These are phyloP conservation scores for Setomelanomma holmii DNA, from an alignment of 2,329 filamentous ascomycete species.

Conservation along the genomic window DNA sequence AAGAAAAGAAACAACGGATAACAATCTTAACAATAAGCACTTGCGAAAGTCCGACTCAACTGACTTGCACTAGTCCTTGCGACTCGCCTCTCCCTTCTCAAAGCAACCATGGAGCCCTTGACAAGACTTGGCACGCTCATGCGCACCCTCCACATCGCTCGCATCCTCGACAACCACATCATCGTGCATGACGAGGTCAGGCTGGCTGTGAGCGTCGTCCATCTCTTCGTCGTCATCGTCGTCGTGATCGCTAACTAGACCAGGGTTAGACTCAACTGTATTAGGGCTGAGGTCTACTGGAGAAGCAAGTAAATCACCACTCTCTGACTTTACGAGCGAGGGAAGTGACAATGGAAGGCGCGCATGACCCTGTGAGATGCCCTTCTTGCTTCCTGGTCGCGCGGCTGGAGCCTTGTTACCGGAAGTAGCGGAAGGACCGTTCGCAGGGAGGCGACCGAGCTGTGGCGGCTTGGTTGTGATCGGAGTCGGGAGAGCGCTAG, in stretches of 20 bases:
- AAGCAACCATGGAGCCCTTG: conserved; percentile 43
- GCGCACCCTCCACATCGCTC: conserved; percentile 48
- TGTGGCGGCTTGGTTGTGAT: conserved; percentile 35
- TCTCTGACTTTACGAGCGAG: conserved; percentile 33
- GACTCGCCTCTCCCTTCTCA: conserved; percentile 45
- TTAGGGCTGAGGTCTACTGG: conserved; percentile 55
- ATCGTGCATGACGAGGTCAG: conserved; percentile 44
- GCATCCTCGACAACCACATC: conserved; percentile 49
- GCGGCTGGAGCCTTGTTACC: conserved; percentile 38
- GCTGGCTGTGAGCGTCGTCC: conserved; percentile 46
- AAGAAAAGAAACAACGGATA: conserved; percentile 8
- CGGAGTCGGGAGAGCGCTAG: conserved; percentile 37
- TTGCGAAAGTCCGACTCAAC: conserved; percentile 35
- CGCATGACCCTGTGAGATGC: conserved; percentile 32
- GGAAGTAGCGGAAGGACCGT: conserved; percentile 28
- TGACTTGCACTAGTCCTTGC: conserved; percentile 40
- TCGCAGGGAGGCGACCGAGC: conserved; percentile 41
- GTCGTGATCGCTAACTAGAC: conserved; percentile 59
- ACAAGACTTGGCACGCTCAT: conserved; percentile 40
- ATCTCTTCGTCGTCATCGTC: conserved; percentile 56
- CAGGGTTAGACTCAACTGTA: conserved; percentile 58
- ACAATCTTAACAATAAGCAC: conserved; percentile 13
- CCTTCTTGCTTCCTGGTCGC: conserved; percentile 45
- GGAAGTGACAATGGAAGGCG: conserved; percentile 43
- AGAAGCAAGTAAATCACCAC: conserved; percentile 41